Conservation (phyloP, 2,329 filamentous ascomycete species). For the Fusarium nematophilum region DNA sequence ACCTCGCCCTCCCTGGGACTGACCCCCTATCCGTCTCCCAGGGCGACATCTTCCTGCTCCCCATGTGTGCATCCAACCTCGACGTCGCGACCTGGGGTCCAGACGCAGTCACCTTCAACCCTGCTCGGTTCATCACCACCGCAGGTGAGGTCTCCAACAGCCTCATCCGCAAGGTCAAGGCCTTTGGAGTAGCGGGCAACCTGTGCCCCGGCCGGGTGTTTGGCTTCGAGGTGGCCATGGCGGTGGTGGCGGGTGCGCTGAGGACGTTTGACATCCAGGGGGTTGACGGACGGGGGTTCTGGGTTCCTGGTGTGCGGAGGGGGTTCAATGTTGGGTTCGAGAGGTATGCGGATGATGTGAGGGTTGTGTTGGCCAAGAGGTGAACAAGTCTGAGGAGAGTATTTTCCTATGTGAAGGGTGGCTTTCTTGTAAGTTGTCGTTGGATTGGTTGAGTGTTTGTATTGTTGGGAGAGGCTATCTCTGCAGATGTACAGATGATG, state of each 20-base stretch:
- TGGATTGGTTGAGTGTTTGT: too few species aligned
- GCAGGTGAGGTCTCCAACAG: slow-evolving; percentile 35
- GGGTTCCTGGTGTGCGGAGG: slow-evolving; percentile 36
- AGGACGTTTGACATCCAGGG: slow-evolving; percentile 43
- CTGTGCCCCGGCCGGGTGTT: slow-evolving; percentile 47
- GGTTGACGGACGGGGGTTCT: slow-evolving; percentile 29
- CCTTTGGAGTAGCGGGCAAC: slow-evolving; percentile 48
- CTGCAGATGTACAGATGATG: too few species aligned
- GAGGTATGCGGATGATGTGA: slow-evolving; percentile 44
- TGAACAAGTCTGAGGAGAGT: too few species aligned
- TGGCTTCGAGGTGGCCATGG: slow-evolving; percentile 46
- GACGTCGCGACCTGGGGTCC: slow-evolving; percentile 44
- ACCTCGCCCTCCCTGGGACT: slow-evolving; percentile 31
- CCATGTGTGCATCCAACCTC: slow-evolving; percentile 48
- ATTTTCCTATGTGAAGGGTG: too few species aligned
- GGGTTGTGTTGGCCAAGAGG: slow-evolving; percentile 38
- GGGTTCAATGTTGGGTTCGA: slow-evolving; percentile 49
- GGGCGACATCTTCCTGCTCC: slow-evolving; percentile 47
- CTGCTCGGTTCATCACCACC: slow-evolving; percentile 44
- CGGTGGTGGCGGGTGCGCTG: slow-evolving; percentile 42
- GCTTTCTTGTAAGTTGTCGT: too few species aligned
- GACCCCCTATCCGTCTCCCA: slow-evolving; percentile 38
- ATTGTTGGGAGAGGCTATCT: too few species aligned
- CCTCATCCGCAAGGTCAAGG: slow-evolving; percentile 42
- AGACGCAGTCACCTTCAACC: slow-evolving; percentile 41